Conservation (phyloP, 805 yeast genomes). For the Yarrowia sp. region DNA sequence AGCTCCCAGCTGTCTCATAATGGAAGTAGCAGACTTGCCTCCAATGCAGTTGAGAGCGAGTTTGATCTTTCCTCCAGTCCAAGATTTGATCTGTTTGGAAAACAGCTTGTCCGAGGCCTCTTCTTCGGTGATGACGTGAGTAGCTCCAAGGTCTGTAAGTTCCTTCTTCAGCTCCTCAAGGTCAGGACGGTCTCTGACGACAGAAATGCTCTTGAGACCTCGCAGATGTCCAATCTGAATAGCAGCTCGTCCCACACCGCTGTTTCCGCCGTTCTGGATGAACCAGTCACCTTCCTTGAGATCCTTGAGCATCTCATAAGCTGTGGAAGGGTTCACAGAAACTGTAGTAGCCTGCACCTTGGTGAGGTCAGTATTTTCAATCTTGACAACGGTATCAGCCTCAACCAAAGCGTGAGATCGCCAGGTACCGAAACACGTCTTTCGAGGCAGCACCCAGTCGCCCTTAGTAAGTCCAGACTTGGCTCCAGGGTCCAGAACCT, state of each 20-base stretch:
- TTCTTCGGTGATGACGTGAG: conserved; percentile 84
- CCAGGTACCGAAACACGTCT: conserved; percentile 91
- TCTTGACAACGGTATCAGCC: conserved; percentile 43
- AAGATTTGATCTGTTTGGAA: conserved; percentile 44
- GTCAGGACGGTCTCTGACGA: conserved; percentile 81
- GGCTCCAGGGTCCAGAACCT: conserved; percentile 70
- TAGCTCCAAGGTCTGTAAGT: conserved; percentile 70
- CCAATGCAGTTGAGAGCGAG: conserved; percentile 92
- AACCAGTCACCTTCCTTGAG: conserved; percentile 76
- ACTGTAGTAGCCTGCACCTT: conserved; percentile 70
- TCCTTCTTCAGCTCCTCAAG: conserved; percentile 58
- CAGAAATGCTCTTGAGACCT: conserved; percentile 80
- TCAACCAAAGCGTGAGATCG: conserved; percentile 64
- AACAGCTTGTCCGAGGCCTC: conserved; percentile 70
- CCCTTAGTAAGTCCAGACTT: conserved; percentile 50
- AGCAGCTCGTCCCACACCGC: conserved; percentile 91
- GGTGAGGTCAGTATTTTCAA: conserved; percentile 37
- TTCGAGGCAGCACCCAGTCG: conserved; percentile 83
- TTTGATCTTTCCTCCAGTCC: conserved; percentile 55
- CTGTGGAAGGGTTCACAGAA: conserved; percentile 89
- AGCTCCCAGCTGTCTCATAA: conserved; percentile 74
- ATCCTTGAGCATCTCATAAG: conserved; percentile 79
- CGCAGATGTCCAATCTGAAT: conserved; percentile 76
- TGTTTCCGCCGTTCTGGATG: conserved; percentile 93
- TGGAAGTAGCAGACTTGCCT: conserved; percentile 75